Percentiles rank a stretch among this genome's conserved stretches.
Conservation (phyloP, 2,329 filamentous ascomycete species). For the Sclerotinia spermophila region DNA sequence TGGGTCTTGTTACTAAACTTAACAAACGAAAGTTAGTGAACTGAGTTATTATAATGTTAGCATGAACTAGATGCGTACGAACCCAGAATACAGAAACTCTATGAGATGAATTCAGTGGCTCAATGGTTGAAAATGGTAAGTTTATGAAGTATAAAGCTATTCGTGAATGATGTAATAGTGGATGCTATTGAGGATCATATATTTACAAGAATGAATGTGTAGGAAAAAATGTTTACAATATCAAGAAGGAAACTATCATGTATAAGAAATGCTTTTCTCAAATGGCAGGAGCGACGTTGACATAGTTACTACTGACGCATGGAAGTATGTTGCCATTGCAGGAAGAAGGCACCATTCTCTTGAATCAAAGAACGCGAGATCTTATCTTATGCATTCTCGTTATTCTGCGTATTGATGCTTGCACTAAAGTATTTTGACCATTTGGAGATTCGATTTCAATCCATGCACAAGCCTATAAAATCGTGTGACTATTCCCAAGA, state of each 20-base stretch:
- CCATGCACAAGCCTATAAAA: fast-evolving
- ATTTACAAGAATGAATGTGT: neutral
- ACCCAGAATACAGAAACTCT: neutral
- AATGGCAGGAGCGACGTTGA: neutral
- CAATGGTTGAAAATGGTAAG: no score
- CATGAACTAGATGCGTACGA: neutral
- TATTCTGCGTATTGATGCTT: fast-evolving
- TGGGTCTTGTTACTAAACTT: no score
- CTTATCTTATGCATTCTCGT: neutral
- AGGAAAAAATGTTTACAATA: neutral
- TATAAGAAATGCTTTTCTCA: fast-evolving
- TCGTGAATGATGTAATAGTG: neutral
- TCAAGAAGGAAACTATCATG: neutral
- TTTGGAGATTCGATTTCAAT: neutral
- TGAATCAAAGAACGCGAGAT: neutral
- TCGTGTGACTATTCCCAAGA: neutral
- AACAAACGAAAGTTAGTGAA: neutral
- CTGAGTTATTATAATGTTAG: no score
- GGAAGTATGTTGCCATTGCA: fast-evolving
- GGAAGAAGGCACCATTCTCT: neutral
- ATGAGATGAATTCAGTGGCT: neutral
- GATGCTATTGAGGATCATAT: neutral
- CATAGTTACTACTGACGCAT: neutral
- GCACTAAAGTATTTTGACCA: fast-evolving
- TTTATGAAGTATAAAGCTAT: neutral